These are phyloP conservation scores for Linum lewisii DNA, from an alignment of 345 rosid species.

Conservation along the genomic window DNA sequence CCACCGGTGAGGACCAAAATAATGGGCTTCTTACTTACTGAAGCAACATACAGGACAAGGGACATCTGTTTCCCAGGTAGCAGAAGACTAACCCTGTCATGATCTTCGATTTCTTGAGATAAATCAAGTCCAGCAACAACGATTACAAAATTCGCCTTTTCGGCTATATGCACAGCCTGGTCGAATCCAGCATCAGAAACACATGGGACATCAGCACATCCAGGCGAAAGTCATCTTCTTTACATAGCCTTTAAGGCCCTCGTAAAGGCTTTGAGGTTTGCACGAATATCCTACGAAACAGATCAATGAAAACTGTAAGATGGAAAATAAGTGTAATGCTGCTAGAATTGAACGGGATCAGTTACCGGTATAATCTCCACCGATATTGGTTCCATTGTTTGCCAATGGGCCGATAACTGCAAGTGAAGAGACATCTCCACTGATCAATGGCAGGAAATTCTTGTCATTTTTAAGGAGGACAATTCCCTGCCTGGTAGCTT, in stretches of 20 bases:
- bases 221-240: constrained; percentile 39
- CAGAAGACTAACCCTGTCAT: constrained; percentile 69
- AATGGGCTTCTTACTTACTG: constrained; percentile 52
- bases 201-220: constrained; percentile 63
- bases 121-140: constrained; percentile 73
- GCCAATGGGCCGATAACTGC: constrained; percentile 44
- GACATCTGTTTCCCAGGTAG: constrained; percentile 78
- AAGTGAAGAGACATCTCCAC: constrained; percentile 15
- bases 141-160: constrained; percentile 51
- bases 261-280: constrained; percentile 46
- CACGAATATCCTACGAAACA: constrained; percentile 55
- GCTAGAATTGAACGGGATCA: neutral
- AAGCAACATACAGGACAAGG: constrained; percentile 55
- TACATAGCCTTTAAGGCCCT: constrained; percentile 42
- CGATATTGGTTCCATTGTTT: constrained; percentile 40
- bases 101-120: constrained; percentile 85
- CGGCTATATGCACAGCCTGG: constrained; percentile 50
- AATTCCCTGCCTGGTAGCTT: constrained; percentile 27
- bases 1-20: constrained; percentile 91
- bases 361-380: constrained; percentile 75
- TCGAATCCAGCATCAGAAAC: constrained; percentile 32
- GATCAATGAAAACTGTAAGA: constrained; percentile 1
- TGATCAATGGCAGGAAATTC: constrained; percentile 18
- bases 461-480: constrained; percentile 25
- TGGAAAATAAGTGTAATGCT: constrained; percentile 2